A percentile compares a stretch with the other conserved stretches of the same genome.
These are phyloP conservation scores for Pseudogymnoascus sp. DNA, from an alignment of 2,329 filamentous ascomycete species.

Conservation along the genomic window DNA sequence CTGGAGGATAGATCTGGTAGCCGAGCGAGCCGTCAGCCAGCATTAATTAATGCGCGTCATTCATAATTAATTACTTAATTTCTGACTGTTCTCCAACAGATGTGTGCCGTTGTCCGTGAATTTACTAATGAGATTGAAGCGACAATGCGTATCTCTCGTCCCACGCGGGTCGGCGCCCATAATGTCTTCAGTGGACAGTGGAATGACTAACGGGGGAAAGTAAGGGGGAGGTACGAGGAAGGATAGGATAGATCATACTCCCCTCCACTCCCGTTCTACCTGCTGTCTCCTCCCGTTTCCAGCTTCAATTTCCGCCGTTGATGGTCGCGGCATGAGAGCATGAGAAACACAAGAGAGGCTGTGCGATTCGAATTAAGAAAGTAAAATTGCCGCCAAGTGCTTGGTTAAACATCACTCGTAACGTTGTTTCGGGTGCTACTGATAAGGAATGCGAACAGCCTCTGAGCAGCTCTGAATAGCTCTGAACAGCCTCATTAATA, in stretches of 20 bases:
- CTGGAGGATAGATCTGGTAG: not conserved
- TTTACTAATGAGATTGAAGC: not conserved
- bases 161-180: not conserved
- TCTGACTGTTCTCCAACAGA: not conserved
- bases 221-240: not conserved
- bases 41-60: not conserved
- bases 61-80: not conserved
- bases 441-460: not conserved
- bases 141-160: conserved; percentile 1
- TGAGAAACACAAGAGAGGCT: conserved; percentile 4
- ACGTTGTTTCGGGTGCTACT: not conserved
- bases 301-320: not conserved
- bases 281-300: not conserved
- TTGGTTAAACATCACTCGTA: not conserved
- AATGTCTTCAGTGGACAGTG: not conserved
- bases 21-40: not conserved
- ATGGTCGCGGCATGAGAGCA: not conserved
- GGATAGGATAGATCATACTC: not conserved
- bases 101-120: not conserved
- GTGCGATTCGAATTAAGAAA: not conserved
- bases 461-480: not conserved
- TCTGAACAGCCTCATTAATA: not conserved
- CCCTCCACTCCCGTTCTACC: not conserved
- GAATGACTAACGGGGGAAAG: not conserved
- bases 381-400: conserved; percentile 7